These are phyloP conservation scores for Helminthosporium solani DNA, from an alignment of 2,329 filamentous ascomycete genomes.

Conservation along the genomic window DNA sequence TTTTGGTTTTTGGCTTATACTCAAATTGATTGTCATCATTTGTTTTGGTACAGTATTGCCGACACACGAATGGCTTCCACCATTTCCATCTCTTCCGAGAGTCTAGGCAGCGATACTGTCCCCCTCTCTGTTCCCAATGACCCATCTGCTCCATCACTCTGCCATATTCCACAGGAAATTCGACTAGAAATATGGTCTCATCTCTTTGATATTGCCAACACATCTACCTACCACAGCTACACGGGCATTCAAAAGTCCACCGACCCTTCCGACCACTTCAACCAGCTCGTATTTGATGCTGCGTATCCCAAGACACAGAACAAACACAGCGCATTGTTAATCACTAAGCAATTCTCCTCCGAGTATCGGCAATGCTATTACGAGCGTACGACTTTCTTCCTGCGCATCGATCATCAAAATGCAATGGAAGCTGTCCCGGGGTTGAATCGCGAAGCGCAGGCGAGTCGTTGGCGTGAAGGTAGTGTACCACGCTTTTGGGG, in stretches of 20 bases:
- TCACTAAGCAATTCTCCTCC: conserved; percentile 7
- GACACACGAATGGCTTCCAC: too few relatives aligned
- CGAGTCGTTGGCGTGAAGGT: too few relatives aligned
- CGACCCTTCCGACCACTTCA: neutral
- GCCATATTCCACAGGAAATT: conserved; percentile 11
- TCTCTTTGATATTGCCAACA: conserved; percentile 6
- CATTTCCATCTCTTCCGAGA: too few relatives aligned
- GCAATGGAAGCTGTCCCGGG: conserved; percentile 1
- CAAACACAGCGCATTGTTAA: conserved; percentile 14
- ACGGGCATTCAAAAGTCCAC: neutral
- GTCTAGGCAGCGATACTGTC: too few relatives aligned
- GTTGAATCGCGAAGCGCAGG: neutral
- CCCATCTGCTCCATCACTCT: neutral
- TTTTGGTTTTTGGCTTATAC: too few relatives aligned
- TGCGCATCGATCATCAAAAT: conserved; percentile 12
- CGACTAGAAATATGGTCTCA: conserved; percentile 11
- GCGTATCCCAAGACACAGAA: neutral
- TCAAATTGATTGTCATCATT: too few relatives aligned
- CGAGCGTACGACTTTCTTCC: conserved; percentile 21
- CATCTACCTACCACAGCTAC: conserved; percentile 9
- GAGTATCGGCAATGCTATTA: conserved; percentile 20
- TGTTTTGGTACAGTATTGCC: too few relatives aligned
- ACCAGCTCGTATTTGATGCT: neutral
- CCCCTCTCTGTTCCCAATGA: too few relatives aligned
- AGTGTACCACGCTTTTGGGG: conserved; percentile 11